A percentile compares a stretch with the other conserved stretches of the same genome.
phyloP scores from a whole-genome alignment of 257 asterid genomes.

The Solanum piurae region DNA sequence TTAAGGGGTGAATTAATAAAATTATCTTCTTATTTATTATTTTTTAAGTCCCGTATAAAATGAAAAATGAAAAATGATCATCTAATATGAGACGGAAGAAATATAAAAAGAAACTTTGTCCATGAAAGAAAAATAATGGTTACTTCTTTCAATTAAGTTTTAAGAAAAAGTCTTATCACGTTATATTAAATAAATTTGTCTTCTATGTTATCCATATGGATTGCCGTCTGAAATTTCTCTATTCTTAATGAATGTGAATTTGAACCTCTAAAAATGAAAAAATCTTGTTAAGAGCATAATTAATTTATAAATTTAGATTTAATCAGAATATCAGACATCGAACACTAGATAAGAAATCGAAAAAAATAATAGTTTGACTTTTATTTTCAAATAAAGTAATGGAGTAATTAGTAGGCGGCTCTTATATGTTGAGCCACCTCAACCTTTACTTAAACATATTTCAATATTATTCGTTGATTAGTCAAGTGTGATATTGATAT shows the following conservation, averaged over 20 bases:
- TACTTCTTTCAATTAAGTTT: neutral
- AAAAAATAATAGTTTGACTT: neutral
- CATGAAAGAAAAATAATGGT: neutral
- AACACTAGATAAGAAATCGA: neutral
- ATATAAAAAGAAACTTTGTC: neutral
- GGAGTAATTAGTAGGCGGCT: neutral
- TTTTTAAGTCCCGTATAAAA: no score
- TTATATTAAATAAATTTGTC: neutral
- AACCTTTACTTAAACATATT: neutral
- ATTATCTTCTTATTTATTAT: no score
- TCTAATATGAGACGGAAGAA: no score
- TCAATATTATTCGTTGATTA: neutral
- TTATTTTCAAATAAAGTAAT: neutral
- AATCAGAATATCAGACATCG: rapidly evolving
- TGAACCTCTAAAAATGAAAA: no score
- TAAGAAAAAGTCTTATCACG: neutral
- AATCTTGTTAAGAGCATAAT: rapidly evolving
- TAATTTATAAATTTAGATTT: rapidly evolving
- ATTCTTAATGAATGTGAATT: neutral
- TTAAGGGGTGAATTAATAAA: no score
- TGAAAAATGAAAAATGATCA: rapidly evolving
- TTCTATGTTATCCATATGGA: neutral
- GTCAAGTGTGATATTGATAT: neutral
- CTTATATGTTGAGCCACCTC: neutral
- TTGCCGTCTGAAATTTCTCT: no score